phyloP scores from a whole-genome alignment of 805 yeast species.

The Lipomyces starkeyi region DNA sequence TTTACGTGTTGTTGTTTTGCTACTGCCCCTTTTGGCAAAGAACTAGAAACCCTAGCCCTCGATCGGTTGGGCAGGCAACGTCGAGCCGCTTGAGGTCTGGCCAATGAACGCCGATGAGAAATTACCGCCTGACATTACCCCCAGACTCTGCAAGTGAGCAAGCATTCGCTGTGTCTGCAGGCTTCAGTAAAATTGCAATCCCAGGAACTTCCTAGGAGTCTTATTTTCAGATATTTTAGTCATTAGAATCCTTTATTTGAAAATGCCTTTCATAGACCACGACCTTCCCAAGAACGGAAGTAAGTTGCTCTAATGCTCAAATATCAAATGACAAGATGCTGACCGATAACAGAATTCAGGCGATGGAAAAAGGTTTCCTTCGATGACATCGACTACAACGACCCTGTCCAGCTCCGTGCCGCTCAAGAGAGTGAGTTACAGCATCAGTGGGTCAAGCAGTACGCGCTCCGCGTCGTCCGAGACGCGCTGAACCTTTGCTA shows the following conservation, averaged over 20 bases:
- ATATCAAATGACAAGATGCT: neutral
- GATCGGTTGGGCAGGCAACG: neutral
- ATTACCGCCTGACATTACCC: neutral
- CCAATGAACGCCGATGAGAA: neutral
- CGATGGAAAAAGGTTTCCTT: conserved; percentile 61
- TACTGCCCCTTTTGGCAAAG: neutral
- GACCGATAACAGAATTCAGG: conserved; percentile 3
- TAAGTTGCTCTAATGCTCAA: neutral
- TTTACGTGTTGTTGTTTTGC: neutral
- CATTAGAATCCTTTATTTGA: neutral
- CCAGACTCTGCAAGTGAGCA: neutral
- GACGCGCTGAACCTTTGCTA: conserved; percentile 77
- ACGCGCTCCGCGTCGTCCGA: conserved; percentile 67
- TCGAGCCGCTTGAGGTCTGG: neutral
- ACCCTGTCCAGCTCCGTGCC: conserved; percentile 62
- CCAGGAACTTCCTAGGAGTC: neutral
- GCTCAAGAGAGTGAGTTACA: conserved; percentile 81
- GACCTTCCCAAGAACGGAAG: conserved; percentile 9
- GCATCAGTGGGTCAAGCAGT: conserved; percentile 78
- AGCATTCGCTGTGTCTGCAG: neutral
- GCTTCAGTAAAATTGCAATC: neutral
- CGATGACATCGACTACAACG: conserved; percentile 79
- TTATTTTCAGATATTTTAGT: neutral
- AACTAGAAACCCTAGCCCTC: neutral
- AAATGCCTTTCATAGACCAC: conserved; percentile 9